Conservation (phyloP, 2,329 filamentous ascomycete species). For the Cercospora canescens region DNA sequence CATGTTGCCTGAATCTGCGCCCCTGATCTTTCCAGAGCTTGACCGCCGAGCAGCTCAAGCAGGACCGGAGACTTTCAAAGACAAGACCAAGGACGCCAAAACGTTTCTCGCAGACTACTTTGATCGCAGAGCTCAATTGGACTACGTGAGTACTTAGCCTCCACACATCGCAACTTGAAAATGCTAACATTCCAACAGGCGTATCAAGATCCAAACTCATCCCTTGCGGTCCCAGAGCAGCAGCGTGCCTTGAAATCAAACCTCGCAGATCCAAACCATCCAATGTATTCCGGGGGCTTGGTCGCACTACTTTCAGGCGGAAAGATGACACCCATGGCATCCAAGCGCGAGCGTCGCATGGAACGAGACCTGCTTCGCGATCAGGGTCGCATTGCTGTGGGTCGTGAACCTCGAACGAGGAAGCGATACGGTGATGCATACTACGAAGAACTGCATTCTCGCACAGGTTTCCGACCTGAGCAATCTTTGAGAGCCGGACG, state of each 20-base stretch:
- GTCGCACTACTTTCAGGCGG: constrained; percentile 51
- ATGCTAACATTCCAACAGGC: constrained; percentile 31
- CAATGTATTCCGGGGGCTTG: constrained; percentile 51
- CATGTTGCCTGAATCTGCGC: constrained; percentile 48
- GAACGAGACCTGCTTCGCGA: constrained; percentile 11
- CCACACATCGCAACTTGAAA: constrained; percentile 24
- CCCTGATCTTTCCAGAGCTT: constrained; percentile 51
- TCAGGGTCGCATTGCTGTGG: constrained; percentile 11
- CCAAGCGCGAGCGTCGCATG: constrained; percentile 14
- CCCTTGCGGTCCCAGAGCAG: constrained; percentile 37
- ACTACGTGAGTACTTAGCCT: constrained; percentile 39
- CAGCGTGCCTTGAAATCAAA: constrained; percentile 46
- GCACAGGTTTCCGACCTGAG: background rate
- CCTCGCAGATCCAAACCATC: constrained; percentile 54
- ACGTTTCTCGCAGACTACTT: constrained; percentile 51
- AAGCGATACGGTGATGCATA: constrained; percentile 16
- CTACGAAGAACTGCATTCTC: constrained; percentile 12
- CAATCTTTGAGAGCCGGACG: background rate
- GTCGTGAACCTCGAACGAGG: constrained; percentile 8
- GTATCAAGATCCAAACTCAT: constrained; percentile 43
- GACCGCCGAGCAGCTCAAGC: constrained; percentile 32
- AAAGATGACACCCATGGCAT: constrained; percentile 30
- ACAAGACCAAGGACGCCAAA: constrained; percentile 32
- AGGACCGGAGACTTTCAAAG: constrained; percentile 31
- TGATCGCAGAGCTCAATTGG: constrained; percentile 51